Base-by-base conservation (phyloP, 2,329 filamentous ascomycete genomes). In the Arthrinium phaeospermum region DNA sequence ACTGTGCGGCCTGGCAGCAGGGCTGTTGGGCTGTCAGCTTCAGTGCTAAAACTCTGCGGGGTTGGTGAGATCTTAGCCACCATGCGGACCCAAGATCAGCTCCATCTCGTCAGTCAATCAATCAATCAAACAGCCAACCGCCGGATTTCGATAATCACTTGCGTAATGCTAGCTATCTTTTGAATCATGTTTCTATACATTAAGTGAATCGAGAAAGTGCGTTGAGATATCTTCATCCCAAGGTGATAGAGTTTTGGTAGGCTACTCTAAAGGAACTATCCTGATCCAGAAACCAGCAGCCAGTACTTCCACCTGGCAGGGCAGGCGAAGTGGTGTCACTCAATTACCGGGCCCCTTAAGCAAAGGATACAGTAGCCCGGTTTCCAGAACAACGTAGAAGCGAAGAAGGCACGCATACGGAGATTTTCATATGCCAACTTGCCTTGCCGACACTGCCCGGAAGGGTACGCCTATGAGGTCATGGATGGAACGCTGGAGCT, bases 1-100 rank as follows among this genome's bases (percentile, higher is more conserved):
- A n/a, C n/a, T n/a, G n/a, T 53, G 49, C 27, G 27, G 27, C 27
- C 27, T 30, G 27, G 27, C 8, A 57, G 24, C 53, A 61, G 53
- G 53, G 53, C 53, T 61, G 53, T 22, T 61, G 53, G 53, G 53
- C 53, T 61, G 53, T 37, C 30, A 61, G 53, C 53, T 61, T 61
- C 53, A 37, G 30, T 34, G 30, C 13, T 61, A 30, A 61, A 61
- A 37, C 53, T 61, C 30, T 37, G 53, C 30, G 53, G 53, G 53
- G 53, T 61, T 37, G 34, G 30, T 37, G 30, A 61, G 53, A 61
- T 61, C 30, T 34, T 61, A 27, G 24, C n/a, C 34, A 22, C 16
- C 53, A 22, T 57, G 53, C 53, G 53, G 53, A 30, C 8, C 14
- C 30, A 30, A 37, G 16, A 10, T 61, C 16, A 34, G 7, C 27